A percentile compares a stretch with the other conserved stretches of the same genome.
Evolutionary conservation across 441 rosid genomes (phyloP).

Genomic region (Hypseocharis bilobata): DNA sequence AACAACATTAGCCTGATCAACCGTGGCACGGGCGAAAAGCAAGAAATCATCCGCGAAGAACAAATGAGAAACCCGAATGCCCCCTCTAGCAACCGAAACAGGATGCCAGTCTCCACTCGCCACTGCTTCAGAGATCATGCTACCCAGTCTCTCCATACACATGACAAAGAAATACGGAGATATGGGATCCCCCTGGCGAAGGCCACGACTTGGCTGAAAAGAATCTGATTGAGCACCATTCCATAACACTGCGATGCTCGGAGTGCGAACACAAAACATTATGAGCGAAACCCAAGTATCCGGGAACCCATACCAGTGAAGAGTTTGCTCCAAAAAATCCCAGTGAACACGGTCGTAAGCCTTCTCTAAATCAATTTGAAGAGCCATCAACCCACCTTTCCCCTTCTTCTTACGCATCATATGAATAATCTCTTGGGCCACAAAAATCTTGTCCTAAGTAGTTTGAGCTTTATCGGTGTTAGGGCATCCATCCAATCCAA

Average conservation of each 20-base stretch:
- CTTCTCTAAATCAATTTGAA: background rate
- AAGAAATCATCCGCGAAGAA: background rate
- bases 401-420: background rate
- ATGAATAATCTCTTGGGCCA: background rate
- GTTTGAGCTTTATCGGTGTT: too few relatives aligned
- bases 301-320: background rate
- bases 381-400: background rate
- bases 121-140: background rate
- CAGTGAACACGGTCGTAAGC: background rate
- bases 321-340: background rate
- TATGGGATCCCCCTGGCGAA: background rate
- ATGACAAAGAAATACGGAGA: background rate
- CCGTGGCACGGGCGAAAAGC: background rate
- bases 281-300: background rate
- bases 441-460: background rate
- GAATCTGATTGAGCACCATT: background rate
- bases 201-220: background rate
- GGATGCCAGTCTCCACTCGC: background rate
- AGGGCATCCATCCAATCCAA: too few relatives aligned
- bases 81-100: background rate
- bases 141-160: background rate
- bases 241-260: background rate
- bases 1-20: background rate
- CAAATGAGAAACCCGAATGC: background rate
- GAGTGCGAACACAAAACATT: background rate